Evolutionary conservation across 139 green algal species (phyloP), one percentile per base, ranked within the genome.

Genomic region (Tetradesmus obliquus): DNA sequence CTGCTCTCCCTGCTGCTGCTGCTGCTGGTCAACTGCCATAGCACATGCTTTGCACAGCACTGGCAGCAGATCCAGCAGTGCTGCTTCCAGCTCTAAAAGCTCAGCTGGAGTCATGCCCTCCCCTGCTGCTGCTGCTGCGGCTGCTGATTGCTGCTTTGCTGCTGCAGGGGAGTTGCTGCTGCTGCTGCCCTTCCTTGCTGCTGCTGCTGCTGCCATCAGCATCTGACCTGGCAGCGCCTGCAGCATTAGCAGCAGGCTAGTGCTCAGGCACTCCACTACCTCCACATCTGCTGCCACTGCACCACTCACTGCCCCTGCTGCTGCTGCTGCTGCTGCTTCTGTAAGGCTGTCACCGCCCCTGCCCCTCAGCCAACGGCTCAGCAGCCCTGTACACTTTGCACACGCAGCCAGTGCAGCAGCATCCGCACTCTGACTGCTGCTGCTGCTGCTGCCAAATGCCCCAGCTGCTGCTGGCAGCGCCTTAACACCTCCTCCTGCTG

Each of bases 231-330:
- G 88, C 79, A 86, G 7, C 3, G 79, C 88, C 76, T 91, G 88
- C 79, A 91, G 79, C 58, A 91, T 69, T 57, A 91, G 88, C 88
- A 91, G 88, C 88, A 91, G 60, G 57, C 88, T 58, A 15, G 88
- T 82, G 79, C 88, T 81, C 0, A 91, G 79, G 79, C 88, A 91
- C 32, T 86, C 88, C 0, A 85, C 20, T 1, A 82, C 82, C 58
- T 91, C 88, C 2, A 87, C 79, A 57, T 80, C 79, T 17, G 79
- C 79, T 22, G 57, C 58, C 6, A 55, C 58, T 4, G 79, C 19
- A 58, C 57, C 60, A 58, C 12, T 9, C 7, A 17, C 85, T 54
- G 15, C 53, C 80, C 1, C 69, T 83, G 51, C 86, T 83, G 86
- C 86, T 66, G 86, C 82, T 45, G 82, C 82, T 51, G 82, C 53